Evolutionary conservation across 192 early-diverging fungal species (phyloP).

Genomic region (Coemansia sp.): DNA sequence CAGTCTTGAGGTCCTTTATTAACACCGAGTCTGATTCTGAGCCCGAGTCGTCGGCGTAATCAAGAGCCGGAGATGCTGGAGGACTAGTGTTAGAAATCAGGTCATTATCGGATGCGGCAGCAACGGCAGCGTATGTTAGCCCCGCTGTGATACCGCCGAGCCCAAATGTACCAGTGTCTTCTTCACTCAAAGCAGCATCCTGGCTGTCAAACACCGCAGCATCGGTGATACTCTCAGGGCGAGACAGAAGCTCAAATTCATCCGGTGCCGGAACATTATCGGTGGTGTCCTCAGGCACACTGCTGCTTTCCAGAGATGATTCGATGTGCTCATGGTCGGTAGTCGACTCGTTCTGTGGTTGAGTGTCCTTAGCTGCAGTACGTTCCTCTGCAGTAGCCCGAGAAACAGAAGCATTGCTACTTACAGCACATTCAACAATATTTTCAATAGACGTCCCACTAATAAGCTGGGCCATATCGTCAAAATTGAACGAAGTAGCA

Average conservation of each 20-base stretch:
- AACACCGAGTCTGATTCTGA: not conserved
- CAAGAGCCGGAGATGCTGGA: not conserved
- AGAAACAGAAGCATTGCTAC: not conserved
- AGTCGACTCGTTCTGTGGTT: not conserved
- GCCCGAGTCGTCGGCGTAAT: too few relatives aligned
- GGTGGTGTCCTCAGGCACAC: not conserved
- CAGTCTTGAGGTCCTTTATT: not conserved
- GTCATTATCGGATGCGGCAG: not conserved
- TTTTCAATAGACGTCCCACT: conserved; percentile 1
- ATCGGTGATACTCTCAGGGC: conserved; percentile 11
- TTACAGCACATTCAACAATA: conserved; percentile 3
- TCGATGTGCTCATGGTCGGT: not conserved
- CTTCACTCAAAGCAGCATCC: conserved; percentile 2
- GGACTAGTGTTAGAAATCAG: not conserved
- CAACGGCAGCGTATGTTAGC: not conserved
- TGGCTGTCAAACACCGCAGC: conserved; percentile 3
- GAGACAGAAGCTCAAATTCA: conserved; percentile 28
- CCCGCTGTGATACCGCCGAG: not conserved
- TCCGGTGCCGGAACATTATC: not conserved
- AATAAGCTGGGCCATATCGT: conserved; percentile 3
- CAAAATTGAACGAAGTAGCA: conserved; percentile 1
- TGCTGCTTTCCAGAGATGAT: not conserved
- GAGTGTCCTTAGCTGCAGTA: not conserved
- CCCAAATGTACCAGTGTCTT: not conserved
- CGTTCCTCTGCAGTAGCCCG: not conserved